These are phyloP conservation scores for Boletellus deceptivus DNA, from an alignment of 1,284 basidiomycete species.

Conservation along the genomic window DNA sequence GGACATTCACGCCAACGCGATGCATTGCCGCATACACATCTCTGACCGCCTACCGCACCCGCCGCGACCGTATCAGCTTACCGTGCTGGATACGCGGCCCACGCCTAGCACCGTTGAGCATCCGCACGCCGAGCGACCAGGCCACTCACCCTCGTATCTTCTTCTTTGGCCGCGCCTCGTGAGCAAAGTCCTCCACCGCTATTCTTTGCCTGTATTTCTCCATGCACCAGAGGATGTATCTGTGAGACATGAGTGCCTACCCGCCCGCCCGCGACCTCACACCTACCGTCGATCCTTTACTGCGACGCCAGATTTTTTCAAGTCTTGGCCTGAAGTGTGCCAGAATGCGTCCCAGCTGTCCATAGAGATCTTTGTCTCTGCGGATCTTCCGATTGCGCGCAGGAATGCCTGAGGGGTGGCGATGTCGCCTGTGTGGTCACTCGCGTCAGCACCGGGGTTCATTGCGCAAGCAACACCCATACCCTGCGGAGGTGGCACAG, in stretches of 20 bases:
- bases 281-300: constrained; percentile 64
- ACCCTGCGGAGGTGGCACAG: constrained; percentile 27
- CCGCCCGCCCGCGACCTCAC: background rate
- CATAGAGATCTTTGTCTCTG: constrained; percentile 60
- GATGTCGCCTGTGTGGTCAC: constrained; percentile 38
- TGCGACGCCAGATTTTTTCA: constrained; percentile 64
- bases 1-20: constrained; percentile 8
- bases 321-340: constrained; percentile 51
- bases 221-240: constrained; percentile 82
- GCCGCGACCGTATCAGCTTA: constrained; percentile 67
- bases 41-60: constrained; percentile 31
- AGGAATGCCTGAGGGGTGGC: constrained; percentile 61
- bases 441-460: constrained; percentile 10
- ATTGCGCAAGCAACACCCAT: background rate
- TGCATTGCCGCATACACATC: constrained; percentile 20
- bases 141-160: constrained; percentile 68
- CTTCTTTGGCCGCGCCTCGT: constrained; percentile 66
- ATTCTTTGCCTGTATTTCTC: constrained; percentile 67
- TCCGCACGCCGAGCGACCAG: background rate
- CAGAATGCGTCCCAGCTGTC: constrained; percentile 70
- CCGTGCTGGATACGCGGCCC: constrained; percentile 74
- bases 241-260: constrained; percentile 28
- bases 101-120: constrained; percentile 36
- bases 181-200: constrained; percentile 57
- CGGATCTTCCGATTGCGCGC: constrained; percentile 64